Conservation (phyloP, 805 yeast genomes). For the Nakazawaea ambrosiae region DNA sequence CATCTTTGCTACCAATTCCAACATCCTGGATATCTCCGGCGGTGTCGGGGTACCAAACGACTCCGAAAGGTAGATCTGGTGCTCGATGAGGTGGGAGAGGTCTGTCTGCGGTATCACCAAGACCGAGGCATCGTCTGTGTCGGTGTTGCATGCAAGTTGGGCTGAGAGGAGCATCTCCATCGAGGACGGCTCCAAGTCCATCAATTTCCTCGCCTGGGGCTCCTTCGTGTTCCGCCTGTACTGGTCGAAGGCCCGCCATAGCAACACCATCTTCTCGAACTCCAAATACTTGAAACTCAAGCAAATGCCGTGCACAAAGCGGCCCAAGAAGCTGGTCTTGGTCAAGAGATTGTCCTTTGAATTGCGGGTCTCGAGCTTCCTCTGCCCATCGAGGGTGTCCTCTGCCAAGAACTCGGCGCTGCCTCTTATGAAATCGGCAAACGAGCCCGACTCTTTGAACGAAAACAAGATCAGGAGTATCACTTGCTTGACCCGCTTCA, state of each 20-base stretch:
- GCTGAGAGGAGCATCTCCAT: conserved; percentile 4
- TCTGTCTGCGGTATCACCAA: conserved; percentile 44
- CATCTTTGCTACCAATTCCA: conserved; percentile 39
- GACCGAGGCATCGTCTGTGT: conserved; percentile 1
- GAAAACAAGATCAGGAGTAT: conserved; percentile 37
- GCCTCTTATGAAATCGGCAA: conserved; percentile 31
- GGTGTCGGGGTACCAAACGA: conserved; percentile 45
- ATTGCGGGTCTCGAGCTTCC: neutral
- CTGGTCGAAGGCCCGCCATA: conserved; percentile 34
- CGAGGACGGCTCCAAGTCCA: neutral
- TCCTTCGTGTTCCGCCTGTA: conserved; percentile 24
- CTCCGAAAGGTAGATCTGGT: conserved; percentile 48
- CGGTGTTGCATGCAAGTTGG: neutral
- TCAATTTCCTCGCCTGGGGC: conserved; percentile 9
- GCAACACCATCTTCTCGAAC: conserved; percentile 35
- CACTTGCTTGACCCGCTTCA: conserved; percentile 23
- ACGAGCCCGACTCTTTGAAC: conserved; percentile 38
- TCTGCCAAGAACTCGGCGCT: conserved; percentile 27
- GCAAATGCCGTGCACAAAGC: conserved; percentile 33
- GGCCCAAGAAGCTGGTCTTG: conserved; percentile 35
- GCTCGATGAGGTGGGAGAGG: conserved; percentile 39
- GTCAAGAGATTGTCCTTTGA: conserved; percentile 21
- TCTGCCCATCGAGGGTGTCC: conserved; percentile 16
- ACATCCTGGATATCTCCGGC: conserved; percentile 30
- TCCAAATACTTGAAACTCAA: conserved; percentile 35